phyloP scores from a whole-genome alignment of 768 basidiomycete genomes.

The Hemileccinum rubropunctum region DNA sequence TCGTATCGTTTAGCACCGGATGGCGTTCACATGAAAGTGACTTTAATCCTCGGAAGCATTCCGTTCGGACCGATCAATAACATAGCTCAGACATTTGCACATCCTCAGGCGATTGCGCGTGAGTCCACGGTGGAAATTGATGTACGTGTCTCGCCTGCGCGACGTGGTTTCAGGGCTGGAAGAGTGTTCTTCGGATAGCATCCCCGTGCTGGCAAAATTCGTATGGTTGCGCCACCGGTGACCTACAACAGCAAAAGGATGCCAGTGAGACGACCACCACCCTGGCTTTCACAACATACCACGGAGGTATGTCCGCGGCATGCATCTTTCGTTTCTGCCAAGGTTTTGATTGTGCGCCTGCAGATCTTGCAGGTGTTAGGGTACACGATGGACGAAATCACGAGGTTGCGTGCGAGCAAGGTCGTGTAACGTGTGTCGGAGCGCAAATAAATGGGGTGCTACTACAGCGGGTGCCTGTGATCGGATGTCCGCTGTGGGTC shows the following conservation, averaged over 20 bases:
- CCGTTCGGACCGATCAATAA: conserved; percentile 93
- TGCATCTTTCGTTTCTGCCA: neutral
- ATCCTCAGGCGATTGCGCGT: conserved; percentile 81
- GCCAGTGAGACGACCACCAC: conserved; percentile 72
- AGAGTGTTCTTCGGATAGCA: conserved; percentile 43
- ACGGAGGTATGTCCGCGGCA: conserved; percentile 50
- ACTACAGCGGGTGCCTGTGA: conserved; percentile 7
- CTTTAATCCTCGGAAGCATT: conserved; percentile 43
- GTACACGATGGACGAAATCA: conserved; percentile 39
- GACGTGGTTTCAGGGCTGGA: conserved; percentile 13
- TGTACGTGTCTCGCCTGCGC: conserved; percentile 47
- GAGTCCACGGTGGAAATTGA: conserved; percentile 74
- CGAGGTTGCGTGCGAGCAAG: conserved; percentile 40
- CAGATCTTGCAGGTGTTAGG: conserved; percentile 45
- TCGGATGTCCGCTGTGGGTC: conserved; percentile 32
- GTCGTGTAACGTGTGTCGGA: conserved; percentile 35
- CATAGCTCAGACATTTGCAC: conserved; percentile 84
- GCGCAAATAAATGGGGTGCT: conserved; percentile 18
- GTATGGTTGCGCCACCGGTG: conserved; percentile 78
- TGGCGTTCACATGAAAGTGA: conserved; percentile 8
- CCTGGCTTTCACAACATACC: conserved; percentile 87
- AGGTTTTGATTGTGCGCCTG: conserved; percentile 5
- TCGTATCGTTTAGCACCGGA: conserved; percentile 24
- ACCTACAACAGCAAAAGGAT: conserved; percentile 79
- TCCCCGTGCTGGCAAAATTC: conserved; percentile 71